phyloP scores from a whole-genome alignment of 1,284 basidiomycete genomes.

The Ceratobasidium sp. region DNA sequence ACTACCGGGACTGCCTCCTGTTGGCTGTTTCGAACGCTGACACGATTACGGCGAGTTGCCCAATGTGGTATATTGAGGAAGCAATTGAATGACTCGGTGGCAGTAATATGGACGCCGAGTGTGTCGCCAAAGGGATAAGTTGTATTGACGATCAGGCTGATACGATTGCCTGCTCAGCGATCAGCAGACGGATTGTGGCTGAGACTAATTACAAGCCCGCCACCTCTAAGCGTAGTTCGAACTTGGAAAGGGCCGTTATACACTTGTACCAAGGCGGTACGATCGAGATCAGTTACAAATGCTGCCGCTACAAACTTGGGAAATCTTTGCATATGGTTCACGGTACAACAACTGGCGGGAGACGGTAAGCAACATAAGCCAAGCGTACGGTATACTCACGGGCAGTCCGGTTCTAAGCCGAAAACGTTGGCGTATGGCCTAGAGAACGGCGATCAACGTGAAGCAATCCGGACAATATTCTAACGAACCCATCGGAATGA shows the following conservation, averaged over 20 bases:
- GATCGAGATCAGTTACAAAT: conserved; percentile 4
- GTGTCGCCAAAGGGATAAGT: conserved; percentile 14
- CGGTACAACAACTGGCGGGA: conserved; percentile 7
- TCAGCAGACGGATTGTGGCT: not conserved
- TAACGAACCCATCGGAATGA: conserved; percentile 57
- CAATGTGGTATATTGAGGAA: not conserved
- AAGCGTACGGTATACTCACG: conserved; percentile 45
- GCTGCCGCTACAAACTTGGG: conserved; percentile 30
- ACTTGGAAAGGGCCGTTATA: conserved; percentile 15
- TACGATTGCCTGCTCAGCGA: not conserved
- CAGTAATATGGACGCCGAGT: not conserved
- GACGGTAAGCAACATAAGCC: not conserved
- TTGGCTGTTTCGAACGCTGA: not conserved
- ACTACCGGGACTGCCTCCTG: not conserved
- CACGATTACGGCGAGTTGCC: not conserved
- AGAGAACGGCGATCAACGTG: conserved; percentile 14
- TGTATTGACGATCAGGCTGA: conserved; percentile 5
- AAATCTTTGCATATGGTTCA: conserved; percentile 27
- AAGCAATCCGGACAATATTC: not conserved
- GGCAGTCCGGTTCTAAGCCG: conserved; percentile 58
- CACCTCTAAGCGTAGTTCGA: not conserved
- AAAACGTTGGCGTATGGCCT: conserved; percentile 66
- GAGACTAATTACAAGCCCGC: not conserved
- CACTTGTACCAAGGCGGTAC: not conserved
- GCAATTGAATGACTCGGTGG: conserved; percentile 10